Base-by-base conservation (phyloP, 148 eudicot genomes). In the Chenopodium album region DNA sequence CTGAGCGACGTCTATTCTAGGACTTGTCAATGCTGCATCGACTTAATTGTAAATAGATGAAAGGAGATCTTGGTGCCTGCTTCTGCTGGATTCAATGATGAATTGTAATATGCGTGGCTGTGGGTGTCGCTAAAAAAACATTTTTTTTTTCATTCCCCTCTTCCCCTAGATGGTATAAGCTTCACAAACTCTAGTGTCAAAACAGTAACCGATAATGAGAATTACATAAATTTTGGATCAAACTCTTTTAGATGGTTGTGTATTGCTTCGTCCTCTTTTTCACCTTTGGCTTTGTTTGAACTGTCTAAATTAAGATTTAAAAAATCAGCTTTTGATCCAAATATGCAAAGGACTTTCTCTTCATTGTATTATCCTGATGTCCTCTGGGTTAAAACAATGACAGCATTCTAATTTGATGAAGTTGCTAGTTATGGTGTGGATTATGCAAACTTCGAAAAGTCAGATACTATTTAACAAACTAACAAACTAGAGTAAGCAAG, bases 41-140 rank as follows among this genome's bases (percentile, higher is more conserved):
- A 46, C 56, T 48, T 26, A 79, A 84, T 79, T 80, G 86, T 76
- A 84, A 20, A 80, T 80, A 80, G 80, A 71, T 84, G 85, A 41
- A 71, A 62, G 83, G 72, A 71, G 72, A 79, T 37, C 28, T 44
- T 19, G 71, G 50, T 65, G 47, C 80, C 73, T 66, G 68, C 67
- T 34, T 50, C 48, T 22, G 8, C 70, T 59, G 34, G 82, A 64
- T 78, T 19, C 37, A 44, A 74, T 64, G 64, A 79, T 73, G 44
- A 73, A 1, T n/a, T 6, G 6, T 75, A 16, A 17, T 52, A 4
- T 75, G 32, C 17, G 23, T 68, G 73, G 76, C 23, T 69, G 71
- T 54, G 52, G 76, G 80, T 76, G 13, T 50, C 54, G 63, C 70
- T 8, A 34, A 29, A 31, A 44, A 22, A 1, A 23, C 44, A 41